Evolutionary conservation across 140 eudicot genomes (phyloP).

Genomic region (Anethum foeniculum): DNA sequence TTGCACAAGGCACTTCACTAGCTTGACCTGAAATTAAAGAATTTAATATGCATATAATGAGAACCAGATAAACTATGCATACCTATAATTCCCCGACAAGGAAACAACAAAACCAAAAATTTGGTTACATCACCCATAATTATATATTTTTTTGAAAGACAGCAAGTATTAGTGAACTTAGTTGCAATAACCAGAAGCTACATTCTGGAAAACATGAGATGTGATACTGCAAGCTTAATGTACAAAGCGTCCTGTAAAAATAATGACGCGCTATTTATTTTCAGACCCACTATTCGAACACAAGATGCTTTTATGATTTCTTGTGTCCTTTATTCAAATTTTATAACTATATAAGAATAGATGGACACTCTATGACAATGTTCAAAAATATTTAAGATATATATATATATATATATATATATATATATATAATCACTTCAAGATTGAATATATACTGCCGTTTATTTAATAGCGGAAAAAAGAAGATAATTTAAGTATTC

Average conservation of each 20-base stretch:
- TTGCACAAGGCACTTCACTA: conserved; percentile 87
- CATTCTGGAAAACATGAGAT: neutral
- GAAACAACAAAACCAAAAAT: neutral
- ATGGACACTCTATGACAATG: neutral
- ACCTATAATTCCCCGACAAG: neutral
- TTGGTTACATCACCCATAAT: neutral
- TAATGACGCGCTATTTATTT: neutral
- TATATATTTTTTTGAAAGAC: neutral
- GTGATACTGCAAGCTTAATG: neutral
- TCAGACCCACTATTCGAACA: neutral
- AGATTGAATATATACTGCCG: neutral
- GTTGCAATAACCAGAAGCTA: neutral
- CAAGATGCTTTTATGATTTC: neutral
- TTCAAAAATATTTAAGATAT: no score
- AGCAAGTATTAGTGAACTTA: neutral
- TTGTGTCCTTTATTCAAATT: neutral
- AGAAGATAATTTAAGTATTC: neutral
- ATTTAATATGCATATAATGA: conserved; percentile 11
- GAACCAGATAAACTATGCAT: neutral
- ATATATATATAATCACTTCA: neutral
- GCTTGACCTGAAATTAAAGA: conserved; percentile 66
- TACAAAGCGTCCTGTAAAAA: neutral
- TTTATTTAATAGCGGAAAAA: neutral
- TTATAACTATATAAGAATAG: neutral
- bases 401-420: neutral